Percentiles rank a stretch among this genome's conserved stretches.
Conservation (phyloP, 208 protist genomes). For the Leishmania amazonensis region DNA sequence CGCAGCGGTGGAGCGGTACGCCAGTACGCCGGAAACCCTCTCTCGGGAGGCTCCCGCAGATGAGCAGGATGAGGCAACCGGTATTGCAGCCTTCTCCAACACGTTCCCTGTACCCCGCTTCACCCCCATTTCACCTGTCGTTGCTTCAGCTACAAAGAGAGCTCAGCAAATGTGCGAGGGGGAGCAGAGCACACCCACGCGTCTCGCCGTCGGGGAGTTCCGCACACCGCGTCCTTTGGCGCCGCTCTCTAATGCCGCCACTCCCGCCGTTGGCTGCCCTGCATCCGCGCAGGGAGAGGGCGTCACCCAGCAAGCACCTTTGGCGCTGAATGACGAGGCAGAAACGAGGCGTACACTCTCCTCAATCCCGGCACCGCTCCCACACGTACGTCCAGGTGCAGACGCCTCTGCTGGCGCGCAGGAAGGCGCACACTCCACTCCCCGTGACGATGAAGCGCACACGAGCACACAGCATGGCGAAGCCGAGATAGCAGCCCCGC, state of each 20-base stretch:
- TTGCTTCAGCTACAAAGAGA: not conserved
- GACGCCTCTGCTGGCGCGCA: not conserved
- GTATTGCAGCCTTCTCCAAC: conserved; percentile 20
- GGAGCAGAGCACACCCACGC: conserved; percentile 20
- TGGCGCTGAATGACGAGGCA: not conserved
- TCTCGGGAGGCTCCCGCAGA: not conserved
- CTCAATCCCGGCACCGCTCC: not conserved
- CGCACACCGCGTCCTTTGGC: conserved; percentile 36
- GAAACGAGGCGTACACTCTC: not conserved
- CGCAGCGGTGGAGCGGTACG: not conserved
- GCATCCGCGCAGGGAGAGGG: not conserved
- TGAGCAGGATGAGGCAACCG: not conserved
- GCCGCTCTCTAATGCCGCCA: conserved; percentile 16
- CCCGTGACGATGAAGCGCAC: not conserved
- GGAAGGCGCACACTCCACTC: no score
- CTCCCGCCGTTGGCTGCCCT: not conserved
- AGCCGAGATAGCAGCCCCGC: not conserved
- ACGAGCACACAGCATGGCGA: not conserved
- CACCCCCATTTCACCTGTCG: conserved; percentile 13
- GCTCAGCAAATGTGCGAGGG: not conserved
- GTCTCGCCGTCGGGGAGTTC: conserved; percentile 32
- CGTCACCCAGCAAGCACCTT: not conserved
- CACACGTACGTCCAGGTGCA: not conserved
- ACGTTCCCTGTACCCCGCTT: conserved; percentile 36
- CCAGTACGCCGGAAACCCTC: not conserved